phyloP scores from a whole-genome alignment of 352 stramenopile genomes.

The Globisporangium orthogonon region DNA sequence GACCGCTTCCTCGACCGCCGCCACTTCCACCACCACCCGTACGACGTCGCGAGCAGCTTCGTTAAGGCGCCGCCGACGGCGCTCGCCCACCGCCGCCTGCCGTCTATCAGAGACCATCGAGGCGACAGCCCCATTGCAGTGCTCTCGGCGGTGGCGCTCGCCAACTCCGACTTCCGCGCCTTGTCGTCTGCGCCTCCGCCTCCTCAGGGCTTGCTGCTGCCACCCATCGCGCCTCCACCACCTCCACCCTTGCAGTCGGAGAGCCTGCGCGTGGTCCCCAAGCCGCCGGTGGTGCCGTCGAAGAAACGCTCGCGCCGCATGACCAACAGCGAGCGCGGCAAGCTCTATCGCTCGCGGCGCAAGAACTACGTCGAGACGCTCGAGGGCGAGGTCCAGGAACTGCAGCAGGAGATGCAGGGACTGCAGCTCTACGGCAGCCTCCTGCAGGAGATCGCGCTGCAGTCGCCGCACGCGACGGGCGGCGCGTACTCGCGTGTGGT shows the following conservation, averaged over 20 bases:
- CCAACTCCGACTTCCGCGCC: not conserved
- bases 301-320: conserved; percentile 13
- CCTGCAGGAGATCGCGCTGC: conserved; percentile 12
- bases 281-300: conserved; percentile 1
- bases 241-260: not conserved
- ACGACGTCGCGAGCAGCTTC: not conserved
- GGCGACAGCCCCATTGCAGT: conserved; percentile 6
- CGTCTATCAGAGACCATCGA: not conserved
- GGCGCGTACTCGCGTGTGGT: conserved; percentile 9
- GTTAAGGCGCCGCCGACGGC: not conserved
- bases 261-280: not conserved
- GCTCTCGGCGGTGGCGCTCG: conserved; percentile 3
- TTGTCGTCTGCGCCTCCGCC: not conserved
- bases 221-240: not conserved
- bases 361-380: conserved; percentile 27
- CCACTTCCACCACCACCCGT: conserved; percentile 7
- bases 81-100: not conserved
- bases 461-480: conserved; percentile 1
- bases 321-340: conserved; percentile 31
- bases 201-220: not conserved
- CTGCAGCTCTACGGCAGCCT: conserved; percentile 18
- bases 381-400: conserved; percentile 16
- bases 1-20: conserved; percentile 6
- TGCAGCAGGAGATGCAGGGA: conserved; percentile 18
- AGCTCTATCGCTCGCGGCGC: conserved; percentile 25